A percentile compares a stretch with the other conserved stretches of the same genome.
These are phyloP conservation scores for Hebeloma cylindrosporum DNA, from an alignment of 768 basidiomycete species.

Conservation along the genomic window DNA sequence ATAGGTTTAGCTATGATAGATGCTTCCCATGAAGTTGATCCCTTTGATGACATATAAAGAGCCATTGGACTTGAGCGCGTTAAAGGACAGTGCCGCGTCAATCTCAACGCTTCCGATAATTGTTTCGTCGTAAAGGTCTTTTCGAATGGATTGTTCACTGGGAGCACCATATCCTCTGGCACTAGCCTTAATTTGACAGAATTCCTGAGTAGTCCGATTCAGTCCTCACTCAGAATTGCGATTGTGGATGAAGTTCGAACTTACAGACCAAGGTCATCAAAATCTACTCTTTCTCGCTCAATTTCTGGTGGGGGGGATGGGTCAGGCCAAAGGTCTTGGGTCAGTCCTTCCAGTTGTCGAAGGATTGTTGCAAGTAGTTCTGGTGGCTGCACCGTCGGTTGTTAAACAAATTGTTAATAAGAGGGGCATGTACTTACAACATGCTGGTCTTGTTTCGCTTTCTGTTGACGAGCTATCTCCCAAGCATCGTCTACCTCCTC, in stretches of 20 bases:
- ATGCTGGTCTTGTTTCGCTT: constrained; percentile 57
- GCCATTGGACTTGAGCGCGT: constrained; percentile 65
- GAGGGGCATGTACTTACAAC: constrained; percentile 52
- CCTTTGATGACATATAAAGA: constrained; percentile 68
- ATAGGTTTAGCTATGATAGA: constrained; percentile 58
- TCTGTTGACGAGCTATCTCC: constrained; percentile 59
- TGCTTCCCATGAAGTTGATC: constrained; percentile 74
- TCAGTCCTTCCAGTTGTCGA: constrained; percentile 50
- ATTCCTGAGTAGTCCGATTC: constrained; percentile 31
- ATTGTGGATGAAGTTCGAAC: constrained; percentile 26
- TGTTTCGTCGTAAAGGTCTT: constrained; percentile 60
- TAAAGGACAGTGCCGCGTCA: constrained; percentile 59
- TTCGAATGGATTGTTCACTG: constrained; percentile 47
- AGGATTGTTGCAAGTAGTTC: constrained; percentile 62
- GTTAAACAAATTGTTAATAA: constrained; percentile 17
- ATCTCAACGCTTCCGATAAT: constrained; percentile 57
- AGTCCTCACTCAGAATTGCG: constrained; percentile 1
- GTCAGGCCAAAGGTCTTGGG: constrained; percentile 53
- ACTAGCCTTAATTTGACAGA: constrained; percentile 42
- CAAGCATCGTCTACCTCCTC: constrained; percentile 56
- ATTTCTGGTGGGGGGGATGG: constrained; percentile 12
- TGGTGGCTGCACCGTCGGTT: constrained; percentile 52
- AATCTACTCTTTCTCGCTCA: constrained; percentile 26
- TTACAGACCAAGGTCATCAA: constrained; percentile 61
- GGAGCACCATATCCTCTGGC: constrained; percentile 51